These are phyloP conservation scores for Pythium chondricola DNA, from an alignment of 352 stramenopile genomes.

Conservation along the genomic window DNA sequence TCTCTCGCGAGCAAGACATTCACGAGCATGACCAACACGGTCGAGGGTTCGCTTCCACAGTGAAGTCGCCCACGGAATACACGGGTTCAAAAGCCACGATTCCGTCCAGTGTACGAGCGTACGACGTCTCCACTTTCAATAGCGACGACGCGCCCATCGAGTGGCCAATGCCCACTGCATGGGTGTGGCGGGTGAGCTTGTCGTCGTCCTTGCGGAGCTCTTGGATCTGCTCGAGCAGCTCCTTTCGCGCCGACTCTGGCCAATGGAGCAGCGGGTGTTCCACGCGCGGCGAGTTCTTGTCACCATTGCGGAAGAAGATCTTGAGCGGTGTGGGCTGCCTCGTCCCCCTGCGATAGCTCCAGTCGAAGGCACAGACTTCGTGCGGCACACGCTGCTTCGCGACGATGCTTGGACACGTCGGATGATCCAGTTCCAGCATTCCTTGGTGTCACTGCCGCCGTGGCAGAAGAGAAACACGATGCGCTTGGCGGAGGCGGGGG, in stretches of 20 bases:
- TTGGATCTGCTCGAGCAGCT: constrained; percentile 4
- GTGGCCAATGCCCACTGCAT: constrained; percentile 19
- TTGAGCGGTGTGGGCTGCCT: constrained; percentile 17
- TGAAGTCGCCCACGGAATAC: neutral
- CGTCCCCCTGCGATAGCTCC: constrained; percentile 27
- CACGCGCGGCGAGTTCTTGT: constrained; percentile 17
- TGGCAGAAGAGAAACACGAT: constrained; percentile 37
- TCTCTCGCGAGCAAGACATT: neutral
- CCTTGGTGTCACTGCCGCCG: constrained; percentile 34
- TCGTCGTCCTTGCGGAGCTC: constrained; percentile 5
- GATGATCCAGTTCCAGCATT: constrained; percentile 39
- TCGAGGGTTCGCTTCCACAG: neutral
- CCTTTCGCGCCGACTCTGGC: constrained; percentile 4
- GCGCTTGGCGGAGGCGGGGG: neutral
- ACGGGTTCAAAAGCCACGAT: constrained; percentile 21
- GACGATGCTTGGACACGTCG: constrained; percentile 19
- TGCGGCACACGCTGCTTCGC: constrained; percentile 18
- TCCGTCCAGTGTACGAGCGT: constrained; percentile 11
- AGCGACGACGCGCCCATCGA: constrained; percentile 17
- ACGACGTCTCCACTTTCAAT: constrained; percentile 9
- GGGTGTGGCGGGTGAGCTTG: no score
- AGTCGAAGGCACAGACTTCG: constrained; percentile 29
- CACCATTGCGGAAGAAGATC: constrained; percentile 16
- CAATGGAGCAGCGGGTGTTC: constrained; percentile 19
- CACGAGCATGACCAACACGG: constrained; percentile 7